Conservation (phyloP, 148 eudicot genomes). For the Hydrangea macrophylla region DNA sequence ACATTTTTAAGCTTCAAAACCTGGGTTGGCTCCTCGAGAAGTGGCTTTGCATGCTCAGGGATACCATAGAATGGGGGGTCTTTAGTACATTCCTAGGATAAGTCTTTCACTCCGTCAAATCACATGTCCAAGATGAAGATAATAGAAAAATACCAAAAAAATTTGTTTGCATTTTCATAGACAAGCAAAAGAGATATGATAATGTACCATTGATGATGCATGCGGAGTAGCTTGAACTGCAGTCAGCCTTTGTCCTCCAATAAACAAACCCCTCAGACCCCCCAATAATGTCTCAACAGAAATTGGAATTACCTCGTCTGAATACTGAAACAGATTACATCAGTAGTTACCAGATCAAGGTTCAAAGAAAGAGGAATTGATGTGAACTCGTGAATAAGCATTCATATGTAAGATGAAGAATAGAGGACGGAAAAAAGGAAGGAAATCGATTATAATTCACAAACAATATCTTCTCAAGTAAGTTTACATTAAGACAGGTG, state of each 20-base stretch:
- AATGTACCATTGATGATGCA: slow-evolving; percentile 42
- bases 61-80: slow-evolving; percentile 61
- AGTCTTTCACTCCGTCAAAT: background rate
- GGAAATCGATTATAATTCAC: background rate
- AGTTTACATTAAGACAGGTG: too few relatives aligned
- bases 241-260: slow-evolving; percentile 73
- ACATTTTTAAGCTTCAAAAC: slow-evolving; percentile 77
- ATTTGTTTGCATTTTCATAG: background rate
- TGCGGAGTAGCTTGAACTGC: slow-evolving; percentile 74
- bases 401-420: background rate
- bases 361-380: background rate
- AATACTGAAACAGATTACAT: slow-evolving; percentile 50
- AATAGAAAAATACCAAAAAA: background rate
- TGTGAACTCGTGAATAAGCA: background rate
- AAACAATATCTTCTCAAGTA: background rate
- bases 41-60: slow-evolving; percentile 81
- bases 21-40: slow-evolving; percentile 67
- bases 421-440: background rate
- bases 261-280: slow-evolving; percentile 78
- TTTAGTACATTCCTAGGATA: slow-evolving; percentile 45
- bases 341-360: slow-evolving; percentile 9
- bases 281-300: slow-evolving; percentile 84
- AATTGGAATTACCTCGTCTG: slow-evolving; percentile 66
- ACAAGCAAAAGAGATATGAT: slow-evolving; percentile 10
- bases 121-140: background rate